These are phyloP conservation scores for Flaveria robusta DNA, from an alignment of 129 eudicot genomes.

Conservation along the genomic window DNA sequence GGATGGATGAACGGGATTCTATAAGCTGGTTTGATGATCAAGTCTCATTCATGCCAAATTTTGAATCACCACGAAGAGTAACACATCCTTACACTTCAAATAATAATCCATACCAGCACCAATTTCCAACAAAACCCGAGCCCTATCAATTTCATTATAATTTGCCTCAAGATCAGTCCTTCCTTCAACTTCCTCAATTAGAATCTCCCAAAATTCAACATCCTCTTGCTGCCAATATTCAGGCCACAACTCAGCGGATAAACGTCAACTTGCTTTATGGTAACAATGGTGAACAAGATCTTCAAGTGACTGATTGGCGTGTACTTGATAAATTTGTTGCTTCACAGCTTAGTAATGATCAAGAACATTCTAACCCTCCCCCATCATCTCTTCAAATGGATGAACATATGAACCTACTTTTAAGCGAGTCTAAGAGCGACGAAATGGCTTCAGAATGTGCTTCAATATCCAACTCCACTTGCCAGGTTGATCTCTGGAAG, in stretches of 20 bases:
- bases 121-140: conserved; percentile 54
- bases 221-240: conserved; percentile 30
- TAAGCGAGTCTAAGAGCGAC: conserved; percentile 48
- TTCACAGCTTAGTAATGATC: conserved; percentile 70
- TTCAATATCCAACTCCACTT: conserved; percentile 53
- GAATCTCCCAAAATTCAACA: conserved; percentile 68
- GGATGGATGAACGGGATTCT: conserved; percentile 62
- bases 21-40: conserved; percentile 76
- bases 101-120: conserved; percentile 40
- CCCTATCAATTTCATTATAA: conserved; percentile 50
- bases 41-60: conserved; percentile 73
- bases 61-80: conserved; percentile 51
- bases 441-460: conserved; percentile 56
- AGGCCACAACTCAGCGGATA: conserved; percentile 37
- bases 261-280: conserved; percentile 42
- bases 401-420: conserved; percentile 51
- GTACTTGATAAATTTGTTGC: conserved; percentile 85
- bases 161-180: conserved; percentile 49
- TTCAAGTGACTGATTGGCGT: conserved; percentile 82
- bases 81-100: conserved; percentile 50
- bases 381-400: conserved; percentile 44
- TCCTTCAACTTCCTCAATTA: conserved; percentile 67
- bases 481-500: conserved; percentile 70
- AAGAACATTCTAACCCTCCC: conserved; percentile 32
- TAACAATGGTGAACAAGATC: conserved; percentile 46